A percentile compares a stretch with the other conserved stretches of the same genome.
These are phyloP conservation scores for Pueraria montana DNA, from an alignment of 306 rosid species.

Conservation along the genomic window DNA sequence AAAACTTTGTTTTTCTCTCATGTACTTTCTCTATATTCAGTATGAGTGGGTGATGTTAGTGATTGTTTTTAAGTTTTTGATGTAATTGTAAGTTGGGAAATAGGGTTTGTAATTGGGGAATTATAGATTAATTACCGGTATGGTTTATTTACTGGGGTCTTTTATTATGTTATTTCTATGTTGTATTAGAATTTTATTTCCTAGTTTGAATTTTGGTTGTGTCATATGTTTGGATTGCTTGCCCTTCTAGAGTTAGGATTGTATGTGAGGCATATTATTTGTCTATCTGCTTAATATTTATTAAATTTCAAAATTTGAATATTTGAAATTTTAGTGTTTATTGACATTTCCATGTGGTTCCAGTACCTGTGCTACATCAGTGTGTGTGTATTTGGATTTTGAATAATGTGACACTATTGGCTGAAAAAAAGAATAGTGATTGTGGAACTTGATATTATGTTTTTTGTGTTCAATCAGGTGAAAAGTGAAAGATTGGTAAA, in stretches of 20 bases:
- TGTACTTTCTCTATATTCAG: neutral
- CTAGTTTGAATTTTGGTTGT: slow-evolving; percentile 16
- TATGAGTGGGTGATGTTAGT: neutral
- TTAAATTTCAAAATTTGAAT: slow-evolving; percentile 32
- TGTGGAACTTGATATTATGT: slow-evolving; percentile 22
- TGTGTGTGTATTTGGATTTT: slow-evolving; percentile 32
- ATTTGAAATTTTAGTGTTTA: slow-evolving; percentile 17
- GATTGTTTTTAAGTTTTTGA: slow-evolving; percentile 2
- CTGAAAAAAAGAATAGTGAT: neutral
- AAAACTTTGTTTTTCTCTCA: neutral
- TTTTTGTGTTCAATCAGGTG: slow-evolving; percentile 65
- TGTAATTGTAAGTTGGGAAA: slow-evolving; percentile 17
- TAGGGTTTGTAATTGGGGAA: slow-evolving; percentile 8
- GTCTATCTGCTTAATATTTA: slow-evolving; percentile 1
- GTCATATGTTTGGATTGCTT: slow-evolving; percentile 13
- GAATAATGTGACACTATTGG: slow-evolving; percentile 10
- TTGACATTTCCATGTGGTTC: neutral
- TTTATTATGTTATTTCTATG: slow-evolving; percentile 16
- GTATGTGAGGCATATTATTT: slow-evolving; percentile 5
- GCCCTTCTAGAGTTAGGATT: slow-evolving; percentile 17
- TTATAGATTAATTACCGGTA: neutral
- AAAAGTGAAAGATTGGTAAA: slow-evolving; percentile 67
- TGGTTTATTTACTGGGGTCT: neutral
- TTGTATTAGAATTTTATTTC: slow-evolving; percentile 30
- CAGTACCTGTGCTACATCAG: neutral